phyloP scores from a whole-genome alignment of 345 rosid species.

The Toxicodendron radicans region DNA sequence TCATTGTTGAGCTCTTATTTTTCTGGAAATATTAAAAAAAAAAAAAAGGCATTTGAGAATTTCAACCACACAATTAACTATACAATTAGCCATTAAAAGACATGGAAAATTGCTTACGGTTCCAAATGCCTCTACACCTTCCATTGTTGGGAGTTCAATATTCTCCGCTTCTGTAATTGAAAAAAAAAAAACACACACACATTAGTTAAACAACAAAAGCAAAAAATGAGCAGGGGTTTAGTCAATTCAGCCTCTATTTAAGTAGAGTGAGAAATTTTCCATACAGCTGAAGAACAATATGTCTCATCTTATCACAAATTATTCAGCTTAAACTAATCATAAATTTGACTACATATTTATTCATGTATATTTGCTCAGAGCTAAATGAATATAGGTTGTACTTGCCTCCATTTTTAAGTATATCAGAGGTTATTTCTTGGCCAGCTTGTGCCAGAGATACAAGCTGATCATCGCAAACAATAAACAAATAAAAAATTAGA shows the following conservation, averaged over 20 bases:
- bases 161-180: conserved; percentile 40
- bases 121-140: conserved; percentile 51
- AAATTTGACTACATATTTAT: not conserved
- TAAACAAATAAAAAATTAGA: not conserved
- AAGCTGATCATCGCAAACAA: conserved; percentile 38
- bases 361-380: not conserved
- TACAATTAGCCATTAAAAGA: not conserved
- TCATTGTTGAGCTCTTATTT: conserved; percentile 29
- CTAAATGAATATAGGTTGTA: conserved; percentile 2
- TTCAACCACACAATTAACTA: not conserved
- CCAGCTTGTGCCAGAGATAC: conserved; percentile 86
- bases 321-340: too few relatives aligned
- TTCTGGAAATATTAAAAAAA: conserved; percentile 28
- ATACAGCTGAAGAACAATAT: too few relatives aligned
- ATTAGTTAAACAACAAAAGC: too few relatives aligned
- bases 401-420: conserved; percentile 55
- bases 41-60: not conserved
- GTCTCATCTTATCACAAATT: too few relatives aligned
- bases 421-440: conserved; percentile 53
- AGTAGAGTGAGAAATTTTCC: too few relatives aligned
- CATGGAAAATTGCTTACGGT: conserved; percentile 33
- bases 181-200: not conserved
- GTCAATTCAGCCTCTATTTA: too few relatives aligned
- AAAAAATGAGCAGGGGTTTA: too few relatives aligned
- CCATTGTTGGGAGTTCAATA: conserved; percentile 65